A percentile compares a stretch with the other conserved stretches of the same genome.
Evolutionary conservation across 2,329 filamentous ascomycete genomes (phyloP).

Genomic region (Stemphylium lycopersici): DNA sequence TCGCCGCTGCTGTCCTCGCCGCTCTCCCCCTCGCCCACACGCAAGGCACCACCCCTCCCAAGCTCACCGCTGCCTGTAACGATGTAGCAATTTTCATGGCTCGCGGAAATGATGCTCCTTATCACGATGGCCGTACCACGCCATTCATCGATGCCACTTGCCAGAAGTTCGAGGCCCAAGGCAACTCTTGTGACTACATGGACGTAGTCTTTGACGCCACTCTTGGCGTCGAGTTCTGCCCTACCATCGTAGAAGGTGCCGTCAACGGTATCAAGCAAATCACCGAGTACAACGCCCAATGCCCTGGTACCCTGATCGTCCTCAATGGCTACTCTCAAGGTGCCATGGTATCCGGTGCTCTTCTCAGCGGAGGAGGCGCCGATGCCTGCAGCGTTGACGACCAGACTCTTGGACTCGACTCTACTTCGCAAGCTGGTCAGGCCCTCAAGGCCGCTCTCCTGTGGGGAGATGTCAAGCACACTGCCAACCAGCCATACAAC

Average conservation of each 20-base stretch:
- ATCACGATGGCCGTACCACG: slow-evolving; percentile 10
- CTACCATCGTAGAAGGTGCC: slow-evolving; percentile 11
- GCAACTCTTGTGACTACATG: slow-evolving; percentile 11
- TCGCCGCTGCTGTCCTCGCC: slow-evolving; percentile 13
- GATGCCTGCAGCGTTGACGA: slow-evolving; percentile 9
- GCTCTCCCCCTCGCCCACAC: slow-evolving; percentile 4
- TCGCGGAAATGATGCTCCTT: slow-evolving; percentile 12
- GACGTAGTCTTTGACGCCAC: slow-evolving; percentile 12
- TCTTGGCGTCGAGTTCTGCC: slow-evolving; percentile 4
- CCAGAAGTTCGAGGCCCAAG: slow-evolving; percentile 8
- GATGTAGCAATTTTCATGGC: slow-evolving; percentile 13
- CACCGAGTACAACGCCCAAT: slow-evolving; percentile 12
- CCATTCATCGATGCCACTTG: slow-evolving; percentile 7
- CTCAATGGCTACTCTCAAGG: slow-evolving; percentile 13
- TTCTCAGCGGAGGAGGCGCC: slow-evolving; percentile 9
- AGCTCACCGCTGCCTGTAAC: slow-evolving; percentile 9
- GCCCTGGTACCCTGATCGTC: slow-evolving; percentile 7
- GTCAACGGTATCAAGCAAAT: slow-evolving; percentile 10
- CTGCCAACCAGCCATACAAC: slow-evolving; percentile 10
- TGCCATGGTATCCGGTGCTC: slow-evolving; percentile 8
- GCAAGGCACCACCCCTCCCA: slow-evolving; percentile 8
- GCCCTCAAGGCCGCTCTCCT: slow-evolving; percentile 10
- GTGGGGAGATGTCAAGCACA: slow-evolving; percentile 13
- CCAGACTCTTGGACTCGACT: slow-evolving; percentile 3
- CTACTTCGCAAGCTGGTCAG: slow-evolving; percentile 3